A percentile compares a stretch with the other conserved stretches of the same genome.
Conservation (phyloP, 1,284 basidiomycete species). For the Nidula niveotomentosa region DNA sequence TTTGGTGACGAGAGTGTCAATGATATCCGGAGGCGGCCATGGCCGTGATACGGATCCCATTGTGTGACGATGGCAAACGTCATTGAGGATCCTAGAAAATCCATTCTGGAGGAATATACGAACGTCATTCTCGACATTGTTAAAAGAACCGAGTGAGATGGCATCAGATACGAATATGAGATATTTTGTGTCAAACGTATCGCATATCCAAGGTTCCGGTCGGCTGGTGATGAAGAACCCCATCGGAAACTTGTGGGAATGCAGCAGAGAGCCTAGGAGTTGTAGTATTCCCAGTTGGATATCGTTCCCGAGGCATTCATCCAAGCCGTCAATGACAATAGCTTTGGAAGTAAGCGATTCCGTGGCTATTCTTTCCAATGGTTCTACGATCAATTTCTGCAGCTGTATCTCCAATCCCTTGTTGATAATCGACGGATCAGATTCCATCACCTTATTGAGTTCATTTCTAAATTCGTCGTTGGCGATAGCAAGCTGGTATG, state of each 20-base stretch:
- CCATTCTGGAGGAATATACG: neutral
- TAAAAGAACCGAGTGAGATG: neutral
- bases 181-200: neutral
- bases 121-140: neutral
- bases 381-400: conserved; percentile 4
- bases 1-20: conserved; percentile 6
- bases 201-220: neutral
- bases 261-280: neutral
- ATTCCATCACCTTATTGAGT: conserved; percentile 2
- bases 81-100: neutral
- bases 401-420: conserved; percentile 4
- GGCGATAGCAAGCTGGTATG: conserved; percentile 7
- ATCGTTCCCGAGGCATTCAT: neutral
- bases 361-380: neutral
- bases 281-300: neutral
- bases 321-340: neutral
- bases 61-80: neutral
- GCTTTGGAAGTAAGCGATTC: neutral
- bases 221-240: neutral
- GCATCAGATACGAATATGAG: neutral
- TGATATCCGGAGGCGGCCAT: conserved; percentile 1
- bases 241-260: neutral
- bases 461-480: neutral
- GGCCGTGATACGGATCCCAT: neutral
- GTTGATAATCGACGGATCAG: conserved; percentile 3